Evolutionary conservation across 2,329 filamentous ascomycete genomes (phyloP).

Genomic region (Cordyceps cateniannulata): DNA sequence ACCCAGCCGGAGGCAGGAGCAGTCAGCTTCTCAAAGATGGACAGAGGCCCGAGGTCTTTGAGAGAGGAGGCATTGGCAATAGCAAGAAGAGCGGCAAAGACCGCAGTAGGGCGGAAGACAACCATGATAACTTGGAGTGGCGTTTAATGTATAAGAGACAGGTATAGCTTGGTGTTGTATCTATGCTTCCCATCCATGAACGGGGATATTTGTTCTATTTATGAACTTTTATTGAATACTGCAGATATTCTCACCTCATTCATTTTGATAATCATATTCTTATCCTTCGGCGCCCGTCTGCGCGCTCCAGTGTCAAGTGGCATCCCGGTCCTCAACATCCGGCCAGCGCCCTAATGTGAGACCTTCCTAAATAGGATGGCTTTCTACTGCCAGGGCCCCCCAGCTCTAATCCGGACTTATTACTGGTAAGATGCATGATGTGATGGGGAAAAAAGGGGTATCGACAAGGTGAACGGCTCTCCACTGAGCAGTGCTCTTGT

Average conservation of each 20-base stretch:
- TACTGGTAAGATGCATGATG: not conserved
- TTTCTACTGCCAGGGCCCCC: not conserved
- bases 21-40: conserved; percentile 3
- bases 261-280: not conserved
- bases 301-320: not conserved
- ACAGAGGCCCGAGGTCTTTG: not conserved
- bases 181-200: too few relatives aligned
- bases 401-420: not conserved
- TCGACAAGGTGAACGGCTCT: not conserved
- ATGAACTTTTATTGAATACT: not conserved
- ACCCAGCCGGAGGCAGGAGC: not conserved
- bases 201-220: not conserved
- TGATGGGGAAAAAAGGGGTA: not conserved
- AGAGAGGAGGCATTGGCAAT: not conserved
- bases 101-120: not conserved
- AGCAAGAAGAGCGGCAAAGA: not conserved
- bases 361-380: not conserved
- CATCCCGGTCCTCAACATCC: not conserved
- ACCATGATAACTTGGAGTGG: not conserved
- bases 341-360: not conserved
- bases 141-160: too few relatives aligned
- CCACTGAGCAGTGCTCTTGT: not conserved
- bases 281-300: not conserved
- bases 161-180: not conserved
- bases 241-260: not conserved